Evolutionary conservation across 495 filamentous ascomycete species (phyloP).

Genomic region (Trichoderma erinaceum): DNA sequence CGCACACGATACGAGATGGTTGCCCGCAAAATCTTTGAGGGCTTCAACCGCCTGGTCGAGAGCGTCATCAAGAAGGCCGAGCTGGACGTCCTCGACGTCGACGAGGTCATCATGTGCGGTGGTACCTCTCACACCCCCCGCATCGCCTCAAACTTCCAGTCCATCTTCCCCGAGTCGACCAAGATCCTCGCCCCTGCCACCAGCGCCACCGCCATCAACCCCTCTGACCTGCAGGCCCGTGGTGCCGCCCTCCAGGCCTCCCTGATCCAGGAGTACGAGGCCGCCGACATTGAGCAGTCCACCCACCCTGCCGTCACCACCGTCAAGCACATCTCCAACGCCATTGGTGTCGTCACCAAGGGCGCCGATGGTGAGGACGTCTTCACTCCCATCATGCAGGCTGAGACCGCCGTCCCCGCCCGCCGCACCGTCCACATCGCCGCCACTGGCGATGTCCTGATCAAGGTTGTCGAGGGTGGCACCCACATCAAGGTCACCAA

Average conservation of each 20-base stretch:
- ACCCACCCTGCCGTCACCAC: conserved; percentile 93
- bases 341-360: conserved; percentile 81
- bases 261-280: conserved; percentile 84
- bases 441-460: conserved; percentile 73
- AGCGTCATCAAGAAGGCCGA: conserved; percentile 85
- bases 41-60: conserved; percentile 79
- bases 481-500: conserved; percentile 87
- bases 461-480: conserved; percentile 79
- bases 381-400: conserved; percentile 71
- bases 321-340: conserved; percentile 78
- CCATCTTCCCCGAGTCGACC: conserved; percentile 76
- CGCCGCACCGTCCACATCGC: conserved; percentile 72
- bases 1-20: conserved; percentile 89
- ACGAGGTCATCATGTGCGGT: conserved; percentile 90
- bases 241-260: conserved; percentile 95
- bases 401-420: conserved; percentile 86
- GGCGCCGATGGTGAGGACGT: conserved; percentile 51
- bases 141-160: conserved; percentile 67
- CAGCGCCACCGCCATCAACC: conserved; percentile 73
- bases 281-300: conserved; percentile 89
- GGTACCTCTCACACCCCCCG: conserved; percentile 91
- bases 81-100: conserved; percentile 85
- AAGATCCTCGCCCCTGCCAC: conserved; percentile 78
- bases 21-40: conserved; percentile 71
- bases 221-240: conserved; percentile 78